Base-by-base conservation (phyloP, 805 yeast species). In the Torulaspora microellipsoides region DNA sequence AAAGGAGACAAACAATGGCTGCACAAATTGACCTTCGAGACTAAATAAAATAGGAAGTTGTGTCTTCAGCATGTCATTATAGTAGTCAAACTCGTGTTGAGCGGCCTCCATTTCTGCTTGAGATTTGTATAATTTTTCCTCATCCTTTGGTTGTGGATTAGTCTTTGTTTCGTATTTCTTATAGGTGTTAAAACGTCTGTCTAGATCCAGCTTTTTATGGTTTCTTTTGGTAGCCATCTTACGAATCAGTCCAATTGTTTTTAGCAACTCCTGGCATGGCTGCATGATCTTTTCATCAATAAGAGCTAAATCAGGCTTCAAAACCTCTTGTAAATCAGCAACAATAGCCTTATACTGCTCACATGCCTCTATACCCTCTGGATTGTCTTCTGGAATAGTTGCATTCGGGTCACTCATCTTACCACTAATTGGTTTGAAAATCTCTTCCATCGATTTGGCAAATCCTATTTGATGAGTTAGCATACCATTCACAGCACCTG, bases 141-240 rank as follows among this genome's bases (percentile, higher is more conserved):
- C 99, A 59, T 88, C 96, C 68, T 90, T 93, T 32, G 84, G 76
- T 3, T 84, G 80, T 51, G 81, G 79, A 55, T 91, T 96, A 60
- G 85, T 82, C 71, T 89, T 91, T 36, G 75, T 81, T 60, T 86
- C 93, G 50, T 77, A 74, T 67, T 86, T 90, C 62, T 76, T 77
- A 58, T 81, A 71, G 8, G 81, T 70, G 59, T 82, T 75, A 55
- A 79, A 77, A 63, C 78, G 90, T 54, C 98, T 81, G 65, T 93
- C 99, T 55, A 91, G 75, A 67, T 93, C 99, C 54, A 93, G 71
- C 67, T 86, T 95, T 69, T 93, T 93, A 67, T 93, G 99, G 53
- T 86, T 88, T 70, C 99, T 83, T 71, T 93, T 93, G 38, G 87
- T 79, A 27, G 96, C 84, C 95, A 93, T 88, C 68, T 90, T 93